Evolutionary conservation across 768 basidiomycete species (phyloP), one percentile per base, ranked within the genome.

Genomic region (Mycena galericulata): DNA sequence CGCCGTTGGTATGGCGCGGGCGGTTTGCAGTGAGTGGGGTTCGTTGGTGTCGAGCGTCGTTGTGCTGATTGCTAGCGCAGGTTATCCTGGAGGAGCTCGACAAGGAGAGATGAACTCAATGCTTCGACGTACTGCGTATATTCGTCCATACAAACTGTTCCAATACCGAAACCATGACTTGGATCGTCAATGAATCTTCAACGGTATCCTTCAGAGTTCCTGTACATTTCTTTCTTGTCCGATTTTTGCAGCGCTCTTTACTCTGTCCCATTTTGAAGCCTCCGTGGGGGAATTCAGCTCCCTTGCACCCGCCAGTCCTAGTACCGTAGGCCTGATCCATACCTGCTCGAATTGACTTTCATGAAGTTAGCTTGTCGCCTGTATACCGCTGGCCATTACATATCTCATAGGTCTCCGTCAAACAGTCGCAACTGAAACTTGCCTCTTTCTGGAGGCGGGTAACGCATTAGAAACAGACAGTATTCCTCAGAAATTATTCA

Each of bases 11-110:
- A n/a, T 65, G 62, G 62, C 55, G 62, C 22, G 68, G 18, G 22
- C 62, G 68, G 22, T 65, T 69, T 49, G 62, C 62, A 11, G 68
- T 68, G 34, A 40, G 62, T 65, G 50, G 41, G 50, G 20, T 22
- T 40, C 34, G 34, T 57, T 60, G 12, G 30, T 32, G 2, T 24
- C 20, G n/a, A 32, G 36, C 26, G 9, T 36, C 10, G 10, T 64
- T 50, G 4, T 49, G n/a, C 63, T 65, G 47, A 58, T 50, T 47
- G 9, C 38, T 11, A 3, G 24, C 32, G 34, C 30, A 65, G 63
- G 24, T 65, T 32, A 57, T 65, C 22, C 36, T 57, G 5, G 63
- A 65, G 27, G 46, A 47, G 45, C 55, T 63, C 32, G 53, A 63
- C 27, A 63, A 63, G 53, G 62, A 63, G 51, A 45, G 62, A 54